These are phyloP conservation scores for Oxytropis ochrocephala DNA, from an alignment of 306 rosid genomes.

Conservation along the genomic window DNA sequence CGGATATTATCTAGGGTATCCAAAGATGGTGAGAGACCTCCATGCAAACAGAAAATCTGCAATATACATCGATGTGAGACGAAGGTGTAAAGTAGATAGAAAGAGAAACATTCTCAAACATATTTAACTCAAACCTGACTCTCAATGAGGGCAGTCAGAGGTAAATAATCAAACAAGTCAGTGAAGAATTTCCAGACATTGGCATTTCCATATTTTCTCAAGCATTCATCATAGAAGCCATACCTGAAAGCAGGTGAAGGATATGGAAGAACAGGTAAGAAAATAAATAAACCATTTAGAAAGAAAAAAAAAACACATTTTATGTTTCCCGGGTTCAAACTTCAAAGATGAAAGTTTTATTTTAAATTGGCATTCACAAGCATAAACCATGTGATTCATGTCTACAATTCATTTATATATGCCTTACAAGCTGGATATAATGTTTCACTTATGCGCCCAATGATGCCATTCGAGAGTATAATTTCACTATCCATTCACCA, in stretches of 20 bases:
- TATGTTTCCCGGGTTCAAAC: neutral
- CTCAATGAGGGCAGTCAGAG: conserved; percentile 96
- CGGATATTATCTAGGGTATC: conserved; percentile 92
- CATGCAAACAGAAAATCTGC: conserved; percentile 95
- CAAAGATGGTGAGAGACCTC: conserved; percentile 96
- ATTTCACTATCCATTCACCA: neutral
- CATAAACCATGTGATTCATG: neutral
- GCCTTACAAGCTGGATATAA: neutral
- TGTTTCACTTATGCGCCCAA: neutral
- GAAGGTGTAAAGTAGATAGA: conserved; percentile 4
- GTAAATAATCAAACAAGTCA: conserved; percentile 89
- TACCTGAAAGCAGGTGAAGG: conserved; percentile 54
- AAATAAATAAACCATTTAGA: neutral
- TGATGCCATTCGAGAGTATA: neutral
- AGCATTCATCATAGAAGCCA: conserved; percentile 98
- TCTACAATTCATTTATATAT: neutral
- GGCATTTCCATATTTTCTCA: conserved; percentile 96
- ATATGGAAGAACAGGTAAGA: conserved; percentile 18
- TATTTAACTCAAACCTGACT: conserved; percentile 74
- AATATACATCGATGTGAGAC: conserved; percentile 24
- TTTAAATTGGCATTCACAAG: neutral
- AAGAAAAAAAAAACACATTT: neutral
- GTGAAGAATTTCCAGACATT: conserved; percentile 96
- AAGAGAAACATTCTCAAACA: neutral
- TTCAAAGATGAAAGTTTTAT: neutral